Base-by-base conservation (phyloP, 257 asterid genomes). In the Voacanga thouarsii region DNA sequence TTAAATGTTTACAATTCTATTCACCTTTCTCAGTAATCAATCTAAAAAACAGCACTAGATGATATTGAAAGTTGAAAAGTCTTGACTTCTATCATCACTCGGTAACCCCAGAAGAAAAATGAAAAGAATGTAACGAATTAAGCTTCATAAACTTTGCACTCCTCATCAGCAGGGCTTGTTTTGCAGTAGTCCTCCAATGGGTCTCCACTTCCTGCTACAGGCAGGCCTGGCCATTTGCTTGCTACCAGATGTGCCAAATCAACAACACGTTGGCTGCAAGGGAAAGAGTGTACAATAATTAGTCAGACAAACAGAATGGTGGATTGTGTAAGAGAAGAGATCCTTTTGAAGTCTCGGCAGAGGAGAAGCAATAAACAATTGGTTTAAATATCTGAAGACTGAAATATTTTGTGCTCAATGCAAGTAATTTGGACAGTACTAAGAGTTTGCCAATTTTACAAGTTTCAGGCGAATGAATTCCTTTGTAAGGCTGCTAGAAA, bases 181-280 rank as follows among this genome's bases (percentile, higher is more conserved):
- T 88, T 55, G 92, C 97, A 94, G 82, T 76, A 94, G 65, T 91
- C 97, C 79, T 94, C 98, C 92, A 94, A 82, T 11, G 96, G 90
- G 71, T 94, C 97, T 60, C 94, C 97, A 55, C 94, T 85, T 73
- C 92, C 96, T 26, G 71, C 39, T 21, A 69, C 83, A 18, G 84
- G 60, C n/a, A 78, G 84, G 0, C 95, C 97, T 1, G 93, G 96
- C 97, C 98, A 92, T 83, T 91, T 88, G 41, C 21, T 75, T 39
- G 98, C 98, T 78, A 94, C 96, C 57, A 94, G 77, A 83, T 94
- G 97, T 47, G 98, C 97, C 94, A 92, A 89, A 85, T 94, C 98
- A 12, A 94, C 97, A 12, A 94, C 97, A 50, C 98, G 79, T 90
- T 94, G 97, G 87, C 97, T 94, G 94, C 86, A 83, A 79, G 12